Conservation (phyloP, 352 stramenopile species). For the Phytophthora chlamydospora region DNA sequence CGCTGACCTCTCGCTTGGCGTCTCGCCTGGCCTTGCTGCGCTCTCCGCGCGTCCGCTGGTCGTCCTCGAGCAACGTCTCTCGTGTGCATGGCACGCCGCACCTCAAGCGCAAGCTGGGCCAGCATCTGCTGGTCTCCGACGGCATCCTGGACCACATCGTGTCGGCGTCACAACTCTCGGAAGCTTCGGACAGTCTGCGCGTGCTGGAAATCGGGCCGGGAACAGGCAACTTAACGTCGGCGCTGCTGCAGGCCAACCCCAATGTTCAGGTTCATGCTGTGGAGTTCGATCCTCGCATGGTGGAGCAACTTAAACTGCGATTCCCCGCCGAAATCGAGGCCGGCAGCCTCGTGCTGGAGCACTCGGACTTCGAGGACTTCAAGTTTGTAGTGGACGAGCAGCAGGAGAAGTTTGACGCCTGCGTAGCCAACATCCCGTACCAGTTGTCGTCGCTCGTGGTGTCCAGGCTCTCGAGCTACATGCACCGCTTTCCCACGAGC, state of each 20-base stretch:
- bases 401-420: conserved; percentile 58
- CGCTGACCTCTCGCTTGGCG: conserved; percentile 5
- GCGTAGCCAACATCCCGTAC: conserved; percentile 89
- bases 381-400: conserved; percentile 19
- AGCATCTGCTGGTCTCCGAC: conserved; percentile 81
- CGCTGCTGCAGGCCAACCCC: conserved; percentile 55
- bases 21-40: background rate
- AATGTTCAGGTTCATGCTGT: conserved; percentile 67
- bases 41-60: conserved; percentile 18
- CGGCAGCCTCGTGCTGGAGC: conserved; percentile 41
- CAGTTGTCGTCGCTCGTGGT: conserved; percentile 87
- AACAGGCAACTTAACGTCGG: conserved; percentile 87
- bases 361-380: conserved; percentile 57
- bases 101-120: conserved; percentile 83
- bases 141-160: conserved; percentile 70
- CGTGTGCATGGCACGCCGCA: conserved; percentile 62
- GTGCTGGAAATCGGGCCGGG: conserved; percentile 87
- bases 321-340: conserved; percentile 43
- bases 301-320: conserved; percentile 65
- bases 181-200: conserved; percentile 39
- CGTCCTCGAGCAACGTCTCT: conserved; percentile 48
- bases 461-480: conserved; percentile 74
- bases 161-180: conserved; percentile 54
- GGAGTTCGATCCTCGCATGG: conserved; percentile 83
- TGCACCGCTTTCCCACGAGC: conserved; percentile 56